Percentiles rank a stretch among this genome's conserved stretches.
phyloP scores from a whole-genome alignment of 2,329 filamentous ascomycete genomes.

The Penicillium sp. region DNA sequence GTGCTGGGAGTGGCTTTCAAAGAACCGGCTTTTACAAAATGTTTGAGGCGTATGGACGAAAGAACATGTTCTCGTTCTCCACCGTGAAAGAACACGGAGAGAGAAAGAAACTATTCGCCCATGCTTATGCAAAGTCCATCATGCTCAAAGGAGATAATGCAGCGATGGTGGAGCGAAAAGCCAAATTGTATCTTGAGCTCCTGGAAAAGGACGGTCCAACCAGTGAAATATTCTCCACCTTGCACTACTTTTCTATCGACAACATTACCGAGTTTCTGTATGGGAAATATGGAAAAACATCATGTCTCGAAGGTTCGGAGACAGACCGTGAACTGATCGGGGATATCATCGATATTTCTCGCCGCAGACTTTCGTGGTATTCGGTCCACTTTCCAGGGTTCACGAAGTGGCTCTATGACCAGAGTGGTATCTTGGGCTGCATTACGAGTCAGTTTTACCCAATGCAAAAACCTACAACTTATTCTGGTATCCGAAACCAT shows the following conservation, averaged over 20 bases:
- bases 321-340: slow-evolving; percentile 51
- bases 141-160: slow-evolving; percentile 41
- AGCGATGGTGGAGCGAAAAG: slow-evolving; percentile 48
- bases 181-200: slow-evolving; percentile 49
- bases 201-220: slow-evolving; percentile 44
- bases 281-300: slow-evolving; percentile 53
- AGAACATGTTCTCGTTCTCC: slow-evolving; percentile 61
- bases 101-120: slow-evolving; percentile 59
- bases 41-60: slow-evolving; percentile 60
- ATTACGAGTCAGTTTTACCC: slow-evolving; percentile 52
- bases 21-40: slow-evolving; percentile 61
- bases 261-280: slow-evolving; percentile 61
- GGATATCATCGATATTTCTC: slow-evolving; percentile 56
- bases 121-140: slow-evolving; percentile 60
- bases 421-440: slow-evolving; percentile 46
- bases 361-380: slow-evolving; percentile 59
- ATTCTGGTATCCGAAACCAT: slow-evolving; percentile 57
- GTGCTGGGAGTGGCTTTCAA: slow-evolving; percentile 59
- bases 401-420: slow-evolving; percentile 58
- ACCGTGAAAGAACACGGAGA: slow-evolving; percentile 52
- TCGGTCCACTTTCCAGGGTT: slow-evolving; percentile 53
- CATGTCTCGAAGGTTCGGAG: slow-evolving; percentile 43
- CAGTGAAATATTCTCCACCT: slow-evolving; percentile 48
- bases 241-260: slow-evolving; percentile 62
- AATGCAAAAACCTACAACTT: slow-evolving; percentile 58